These are phyloP conservation scores for Agaricus blazei DNA, from an alignment of 768 basidiomycete genomes.

Conservation along the genomic window DNA sequence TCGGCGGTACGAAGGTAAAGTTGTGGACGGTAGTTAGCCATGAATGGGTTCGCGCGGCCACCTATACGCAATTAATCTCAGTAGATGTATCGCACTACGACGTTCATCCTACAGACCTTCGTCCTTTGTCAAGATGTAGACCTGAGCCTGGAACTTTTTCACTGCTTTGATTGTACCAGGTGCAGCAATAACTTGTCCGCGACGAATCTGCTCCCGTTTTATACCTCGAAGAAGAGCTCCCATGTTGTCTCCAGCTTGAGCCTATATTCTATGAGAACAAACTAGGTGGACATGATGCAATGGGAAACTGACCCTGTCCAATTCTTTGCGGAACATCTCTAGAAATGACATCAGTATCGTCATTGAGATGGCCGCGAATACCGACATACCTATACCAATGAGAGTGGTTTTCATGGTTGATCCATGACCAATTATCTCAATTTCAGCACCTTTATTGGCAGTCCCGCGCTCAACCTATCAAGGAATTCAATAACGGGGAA, in stretches of 20 bases:
- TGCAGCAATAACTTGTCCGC: constrained; percentile 86
- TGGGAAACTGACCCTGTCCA: constrained; percentile 68
- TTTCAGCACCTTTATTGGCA: constrained; percentile 86
- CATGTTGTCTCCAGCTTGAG: constrained; percentile 99
- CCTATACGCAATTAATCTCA: constrained; percentile 26
- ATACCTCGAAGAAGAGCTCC: constrained; percentile 93
- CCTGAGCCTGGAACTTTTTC: constrained; percentile 90
- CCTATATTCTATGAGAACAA: constrained; percentile 34
- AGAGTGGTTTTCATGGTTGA: constrained; percentile 82
- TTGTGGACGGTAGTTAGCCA: constrained; percentile 91
- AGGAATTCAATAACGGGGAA: background rate
- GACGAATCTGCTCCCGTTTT: constrained; percentile 92
- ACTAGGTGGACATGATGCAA: background rate
- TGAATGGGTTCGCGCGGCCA: constrained; percentile 88
- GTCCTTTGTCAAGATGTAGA: constrained; percentile 55
- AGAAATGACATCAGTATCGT: background rate
- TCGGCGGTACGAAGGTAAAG: constrained; percentile 95
- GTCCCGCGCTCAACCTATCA: constrained; percentile 85
- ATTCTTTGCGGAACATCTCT: constrained; percentile 99
- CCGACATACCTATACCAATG: constrained; percentile 79
- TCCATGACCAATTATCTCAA: constrained; percentile 90
- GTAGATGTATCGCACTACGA: background rate
- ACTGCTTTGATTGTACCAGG: constrained; percentile 92
- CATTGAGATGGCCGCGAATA: background rate
- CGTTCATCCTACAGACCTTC: background rate